Evolutionary conservation across 1,284 basidiomycete genomes (phyloP).

Genomic region (Hypsizygus ulmarius): DNA sequence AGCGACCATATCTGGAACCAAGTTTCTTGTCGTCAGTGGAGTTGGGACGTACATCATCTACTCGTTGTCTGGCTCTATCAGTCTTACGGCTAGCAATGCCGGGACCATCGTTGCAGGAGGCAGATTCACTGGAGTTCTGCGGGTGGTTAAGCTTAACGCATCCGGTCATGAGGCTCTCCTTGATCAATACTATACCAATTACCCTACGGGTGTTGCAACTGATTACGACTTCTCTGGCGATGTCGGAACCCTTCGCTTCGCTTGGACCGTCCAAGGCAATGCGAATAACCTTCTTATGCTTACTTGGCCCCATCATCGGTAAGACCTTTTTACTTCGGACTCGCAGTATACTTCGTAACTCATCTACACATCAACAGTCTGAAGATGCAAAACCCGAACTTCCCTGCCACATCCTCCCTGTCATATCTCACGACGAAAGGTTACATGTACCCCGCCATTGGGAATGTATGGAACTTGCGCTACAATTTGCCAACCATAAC

Average conservation of each 20-base stretch:
- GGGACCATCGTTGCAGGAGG: conserved; percentile 25
- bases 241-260: conserved; percentile 29
- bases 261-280: conserved; percentile 30
- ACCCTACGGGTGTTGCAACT: conserved; percentile 29
- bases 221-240: conserved; percentile 30
- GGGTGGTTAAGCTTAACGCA: conserved; percentile 35
- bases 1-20: conserved; percentile 27
- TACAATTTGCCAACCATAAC: conserved; percentile 32
- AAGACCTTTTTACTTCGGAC: conserved; percentile 4
- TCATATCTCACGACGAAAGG: conserved; percentile 35
- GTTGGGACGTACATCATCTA: conserved; percentile 32
- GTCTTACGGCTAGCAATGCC: conserved; percentile 23
- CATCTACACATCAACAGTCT: conserved; percentile 14
- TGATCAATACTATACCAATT: conserved; percentile 28
- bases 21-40: conserved; percentile 27
- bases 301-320: conserved; percentile 37
- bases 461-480: conserved; percentile 29
- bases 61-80: conserved; percentile 28
- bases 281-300: conserved; percentile 29
- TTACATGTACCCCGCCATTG: conserved; percentile 33
- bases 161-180: conserved; percentile 27
- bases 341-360: neutral
- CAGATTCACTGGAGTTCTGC: conserved; percentile 39
- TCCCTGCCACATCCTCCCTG: conserved; percentile 24
- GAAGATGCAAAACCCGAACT: conserved; percentile 25